Percentiles rank a stretch among this genome's conserved stretches.
Evolutionary conservation across 1,284 basidiomycete genomes (phyloP).

Genomic region (Papiliotrema terrestris): DNA sequence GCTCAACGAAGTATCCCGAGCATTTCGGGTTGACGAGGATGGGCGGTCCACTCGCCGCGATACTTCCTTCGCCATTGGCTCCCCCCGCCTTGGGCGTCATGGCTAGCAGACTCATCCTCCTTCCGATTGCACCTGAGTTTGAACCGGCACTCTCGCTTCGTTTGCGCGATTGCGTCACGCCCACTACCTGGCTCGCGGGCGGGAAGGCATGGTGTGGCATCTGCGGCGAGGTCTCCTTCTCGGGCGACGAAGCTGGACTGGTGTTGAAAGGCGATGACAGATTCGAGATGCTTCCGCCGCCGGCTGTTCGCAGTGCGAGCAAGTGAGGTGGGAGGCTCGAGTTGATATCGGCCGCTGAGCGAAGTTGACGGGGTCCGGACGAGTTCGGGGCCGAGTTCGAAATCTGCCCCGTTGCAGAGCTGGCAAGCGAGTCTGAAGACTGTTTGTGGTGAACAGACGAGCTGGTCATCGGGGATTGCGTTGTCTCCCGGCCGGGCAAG

Average conservation of each 20-base stretch:
- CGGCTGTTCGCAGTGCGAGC: conserved; percentile 30
- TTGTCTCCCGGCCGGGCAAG: not conserved
- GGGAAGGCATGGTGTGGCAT: conserved; percentile 2
- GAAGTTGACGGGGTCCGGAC: conserved; percentile 4
- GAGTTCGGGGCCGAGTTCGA: not conserved
- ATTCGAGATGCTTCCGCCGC: conserved; percentile 4
- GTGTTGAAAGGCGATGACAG: conserved; percentile 20
- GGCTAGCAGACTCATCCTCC: conserved; percentile 30
- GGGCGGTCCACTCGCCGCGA: conserved; percentile 55
- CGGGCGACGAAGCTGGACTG: conserved; percentile 26
- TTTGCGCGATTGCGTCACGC: not conserved
- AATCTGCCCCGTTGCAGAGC: too few species aligned
- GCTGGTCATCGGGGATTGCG: not conserved
- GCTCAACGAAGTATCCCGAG: conserved; percentile 95
- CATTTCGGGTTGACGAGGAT: conserved; percentile 73
- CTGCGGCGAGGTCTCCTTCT: conserved; percentile 12
- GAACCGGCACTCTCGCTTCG: not conserved
- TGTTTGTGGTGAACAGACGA: not conserved
- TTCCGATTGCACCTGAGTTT: conserved; percentile 1
- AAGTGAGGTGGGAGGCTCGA: conserved; percentile 43
- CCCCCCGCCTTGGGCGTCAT: conserved; percentile 31
- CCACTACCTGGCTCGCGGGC: not conserved
- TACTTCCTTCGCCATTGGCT: not conserved
- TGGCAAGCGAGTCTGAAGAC: not conserved
- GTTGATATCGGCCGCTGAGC: conserved; percentile 35